Conservation (phyloP, 139 green algal genomes). For the Spirogloea muscicola region DNA sequence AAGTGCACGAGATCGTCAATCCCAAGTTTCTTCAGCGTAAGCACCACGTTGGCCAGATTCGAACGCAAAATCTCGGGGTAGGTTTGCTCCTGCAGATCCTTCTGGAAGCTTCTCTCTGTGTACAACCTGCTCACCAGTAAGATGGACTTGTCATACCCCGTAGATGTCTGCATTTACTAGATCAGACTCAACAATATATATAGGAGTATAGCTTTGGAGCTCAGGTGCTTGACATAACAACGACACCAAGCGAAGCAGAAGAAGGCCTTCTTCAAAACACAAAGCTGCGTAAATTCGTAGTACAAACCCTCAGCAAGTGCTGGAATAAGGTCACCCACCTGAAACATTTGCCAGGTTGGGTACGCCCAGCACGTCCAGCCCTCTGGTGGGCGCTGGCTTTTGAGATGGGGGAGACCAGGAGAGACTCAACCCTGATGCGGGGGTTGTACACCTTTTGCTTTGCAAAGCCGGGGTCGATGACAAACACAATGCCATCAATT, state of each 20-base stretch:
- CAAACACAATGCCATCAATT: constrained; percentile 98
- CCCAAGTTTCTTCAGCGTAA: constrained; percentile 96
- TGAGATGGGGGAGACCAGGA: constrained; percentile 97
- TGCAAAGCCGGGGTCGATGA: constrained; percentile 92
- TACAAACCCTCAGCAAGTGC: too few relatives aligned
- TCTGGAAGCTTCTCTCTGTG: constrained; percentile 90
- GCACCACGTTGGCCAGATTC: constrained; percentile 93
- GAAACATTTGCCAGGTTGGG: constrained; percentile 97
- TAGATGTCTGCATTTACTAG: background rate
- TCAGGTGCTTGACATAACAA: too few relatives aligned
- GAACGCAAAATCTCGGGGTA: constrained; percentile 98
- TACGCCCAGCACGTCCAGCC: constrained; percentile 89
- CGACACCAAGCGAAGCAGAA: background rate
- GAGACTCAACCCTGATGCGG: constrained; percentile 88
- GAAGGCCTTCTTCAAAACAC: background rate
- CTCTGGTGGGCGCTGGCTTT: constrained; percentile 91
- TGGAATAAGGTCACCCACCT: too few relatives aligned
- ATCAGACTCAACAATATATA: background rate
- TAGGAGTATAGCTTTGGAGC: too few relatives aligned
- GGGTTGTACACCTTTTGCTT: constrained; percentile 99
- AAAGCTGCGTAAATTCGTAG: background rate
- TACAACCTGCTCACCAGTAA: too few relatives aligned
- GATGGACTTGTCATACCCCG: too few relatives aligned
- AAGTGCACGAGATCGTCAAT: constrained; percentile 99
- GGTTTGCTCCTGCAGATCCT: constrained; percentile 98